Evolutionary conservation across 2,329 filamentous ascomycete species (phyloP).

Genomic region (Calonectria ilicicola): DNA sequence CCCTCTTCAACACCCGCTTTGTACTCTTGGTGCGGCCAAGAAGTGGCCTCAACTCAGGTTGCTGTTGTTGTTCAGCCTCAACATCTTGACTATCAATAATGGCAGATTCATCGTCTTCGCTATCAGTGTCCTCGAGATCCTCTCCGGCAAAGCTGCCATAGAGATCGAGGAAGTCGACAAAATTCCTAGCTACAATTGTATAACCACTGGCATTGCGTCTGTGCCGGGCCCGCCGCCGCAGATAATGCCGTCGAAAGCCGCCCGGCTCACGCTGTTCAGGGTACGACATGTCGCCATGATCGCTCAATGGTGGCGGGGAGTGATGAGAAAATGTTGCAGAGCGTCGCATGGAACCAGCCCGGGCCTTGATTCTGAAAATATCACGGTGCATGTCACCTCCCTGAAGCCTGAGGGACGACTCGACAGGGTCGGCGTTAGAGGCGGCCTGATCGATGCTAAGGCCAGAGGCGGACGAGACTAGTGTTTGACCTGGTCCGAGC

Average conservation of each 20-base stretch:
- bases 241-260: conserved; percentile 61
- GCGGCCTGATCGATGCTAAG: conserved; percentile 27
- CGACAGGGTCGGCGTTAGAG: conserved; percentile 54
- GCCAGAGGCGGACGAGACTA: conserved; percentile 31
- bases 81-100: conserved; percentile 52
- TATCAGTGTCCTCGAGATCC: conserved; percentile 66
- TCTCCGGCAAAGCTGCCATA: conserved; percentile 85
- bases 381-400: conserved; percentile 85
- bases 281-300: conserved; percentile 47
- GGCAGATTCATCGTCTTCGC: conserved; percentile 72
- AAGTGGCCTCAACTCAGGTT: conserved; percentile 69
- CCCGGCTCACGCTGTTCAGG: conserved; percentile 57
- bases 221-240: conserved; percentile 55
- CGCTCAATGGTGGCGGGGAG: conserved; percentile 46
- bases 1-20: conserved; percentile 56
- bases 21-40: conserved; percentile 63
- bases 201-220: conserved; percentile 46
- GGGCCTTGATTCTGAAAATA: conserved; percentile 78
- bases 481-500: conserved; percentile 28
- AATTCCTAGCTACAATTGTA: conserved; percentile 73
- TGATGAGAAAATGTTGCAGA: conserved; percentile 76
- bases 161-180: conserved; percentile 80
- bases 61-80: conserved; percentile 56
- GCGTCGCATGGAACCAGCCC: conserved; percentile 63
- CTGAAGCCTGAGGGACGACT: conserved; percentile 77